Conservation (phyloP, 805 yeast species). For the Candida koratica region DNA sequence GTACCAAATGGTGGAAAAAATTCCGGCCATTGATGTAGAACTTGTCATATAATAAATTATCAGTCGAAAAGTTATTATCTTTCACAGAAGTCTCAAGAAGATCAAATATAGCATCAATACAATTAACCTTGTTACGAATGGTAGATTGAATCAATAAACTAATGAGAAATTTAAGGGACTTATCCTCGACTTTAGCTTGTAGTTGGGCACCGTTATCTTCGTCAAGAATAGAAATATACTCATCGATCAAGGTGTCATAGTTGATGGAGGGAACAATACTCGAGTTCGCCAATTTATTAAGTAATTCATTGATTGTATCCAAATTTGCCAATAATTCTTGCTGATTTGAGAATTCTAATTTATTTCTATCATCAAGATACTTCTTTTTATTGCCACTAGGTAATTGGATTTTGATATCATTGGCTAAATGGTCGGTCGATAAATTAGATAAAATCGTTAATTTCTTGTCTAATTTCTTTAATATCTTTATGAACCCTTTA, state of each 20-base stretch:
- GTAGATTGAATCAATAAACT: constrained; percentile 66
- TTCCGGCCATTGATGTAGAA: constrained; percentile 78
- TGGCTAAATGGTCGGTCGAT: constrained; percentile 14
- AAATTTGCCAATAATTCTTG: constrained; percentile 53
- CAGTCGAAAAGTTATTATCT: constrained; percentile 14
- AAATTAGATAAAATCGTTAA: constrained; percentile 22
- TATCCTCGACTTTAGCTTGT: constrained; percentile 33
- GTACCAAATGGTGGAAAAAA: constrained; percentile 79
- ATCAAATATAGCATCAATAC: constrained; percentile 55
- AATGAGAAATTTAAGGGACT: constrained; percentile 50
- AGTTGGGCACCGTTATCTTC: constrained; percentile 45
- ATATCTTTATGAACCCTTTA: constrained; percentile 82
- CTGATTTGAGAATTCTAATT: constrained; percentile 76
- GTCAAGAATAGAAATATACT: constrained; percentile 16
- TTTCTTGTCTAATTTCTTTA: constrained; percentile 88
- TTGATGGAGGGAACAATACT: neutral
- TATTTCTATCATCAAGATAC: constrained; percentile 57
- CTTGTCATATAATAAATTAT: constrained; percentile 42
- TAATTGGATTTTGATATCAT: constrained; percentile 14
- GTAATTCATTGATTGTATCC: constrained; percentile 46
- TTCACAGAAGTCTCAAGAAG: constrained; percentile 45
- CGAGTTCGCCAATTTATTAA: constrained; percentile 33
- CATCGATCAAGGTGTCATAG: constrained; percentile 2
- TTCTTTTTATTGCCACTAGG: constrained; percentile 35
- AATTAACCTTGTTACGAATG: constrained; percentile 46